Conservation (phyloP, 1,139 yeast genomes). For the Hansenula lynferdii region DNA sequence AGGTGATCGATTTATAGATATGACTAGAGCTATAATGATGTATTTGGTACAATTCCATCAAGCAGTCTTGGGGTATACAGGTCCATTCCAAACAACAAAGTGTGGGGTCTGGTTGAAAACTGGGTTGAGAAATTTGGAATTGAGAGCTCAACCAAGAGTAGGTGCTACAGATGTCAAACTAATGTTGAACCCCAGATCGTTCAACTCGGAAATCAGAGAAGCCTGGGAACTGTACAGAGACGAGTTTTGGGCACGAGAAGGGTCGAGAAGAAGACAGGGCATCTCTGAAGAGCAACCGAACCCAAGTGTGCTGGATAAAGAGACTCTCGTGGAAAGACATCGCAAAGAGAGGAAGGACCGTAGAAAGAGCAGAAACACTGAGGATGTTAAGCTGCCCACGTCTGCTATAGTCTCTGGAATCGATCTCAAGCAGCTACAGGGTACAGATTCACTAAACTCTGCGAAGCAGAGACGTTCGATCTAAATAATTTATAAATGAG, state of each 20-base stretch:
- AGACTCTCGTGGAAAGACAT: conserved; percentile 30
- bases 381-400: not conserved
- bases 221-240: conserved; percentile 94
- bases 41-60: conserved; percentile 22
- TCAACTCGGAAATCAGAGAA: conserved; percentile 78
- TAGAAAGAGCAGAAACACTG: conserved; percentile 22
- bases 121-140: conserved; percentile 29
- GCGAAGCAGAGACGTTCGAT: not conserved
- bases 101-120: conserved; percentile 30
- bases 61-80: conserved; percentile 30
- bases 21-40: conserved; percentile 27
- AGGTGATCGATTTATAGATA: conserved; percentile 47
- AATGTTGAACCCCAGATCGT: conserved; percentile 75
- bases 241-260: conserved; percentile 90
- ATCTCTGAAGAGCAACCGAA: conserved; percentile 7
- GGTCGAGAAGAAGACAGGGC: conserved; percentile 52
- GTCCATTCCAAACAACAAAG: conserved; percentile 31
- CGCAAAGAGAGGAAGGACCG: conserved; percentile 36
- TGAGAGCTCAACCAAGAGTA: conserved; percentile 35
- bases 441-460: not conserved
- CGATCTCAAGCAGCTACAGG: not conserved
- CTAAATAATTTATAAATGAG: not conserved
- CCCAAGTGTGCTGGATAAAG: conserved; percentile 17
- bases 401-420: not conserved
- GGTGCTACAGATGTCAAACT: conserved; percentile 57